These are phyloP conservation scores for Aspergillus baeticus DNA, from an alignment of 495 filamentous ascomycete species.

Conservation along the genomic window DNA sequence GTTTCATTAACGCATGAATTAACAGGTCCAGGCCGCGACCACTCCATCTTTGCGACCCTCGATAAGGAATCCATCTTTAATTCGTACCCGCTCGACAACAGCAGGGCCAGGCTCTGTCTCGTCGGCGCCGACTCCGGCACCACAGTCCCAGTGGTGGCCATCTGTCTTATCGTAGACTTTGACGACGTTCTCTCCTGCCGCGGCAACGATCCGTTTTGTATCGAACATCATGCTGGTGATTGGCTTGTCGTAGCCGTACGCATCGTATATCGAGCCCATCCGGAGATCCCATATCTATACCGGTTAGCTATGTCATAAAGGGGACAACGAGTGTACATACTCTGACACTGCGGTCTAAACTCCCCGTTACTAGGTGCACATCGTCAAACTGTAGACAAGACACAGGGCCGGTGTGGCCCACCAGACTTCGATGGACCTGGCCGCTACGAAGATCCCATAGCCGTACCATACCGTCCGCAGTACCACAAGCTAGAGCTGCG, in stretches of 20 bases:
- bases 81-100: constrained; percentile 81
- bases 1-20: constrained; percentile 14
- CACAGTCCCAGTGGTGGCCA: constrained; percentile 95
- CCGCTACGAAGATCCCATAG: constrained; percentile 97
- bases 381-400: constrained; percentile 97
- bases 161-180: constrained; percentile 99
- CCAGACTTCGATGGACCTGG: constrained; percentile 92
- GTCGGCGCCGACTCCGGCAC: constrained; percentile 67
- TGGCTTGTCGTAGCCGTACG: constrained; percentile 90
- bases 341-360: constrained; percentile 87
- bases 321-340: constrained; percentile 52
- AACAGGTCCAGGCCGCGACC: constrained; percentile 92
- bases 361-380: constrained; percentile 90
- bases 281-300: constrained; percentile 96
- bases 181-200: constrained; percentile 86
- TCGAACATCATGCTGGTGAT: constrained; percentile 99
- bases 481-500: constrained; percentile 95
- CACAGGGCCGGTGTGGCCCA: constrained; percentile 94
- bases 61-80: constrained; percentile 91
- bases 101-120: constrained; percentile 60
- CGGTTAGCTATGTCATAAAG: background rate
- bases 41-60: constrained; percentile 88
- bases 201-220: constrained; percentile 81
- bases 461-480: constrained; percentile 95
- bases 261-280: constrained; percentile 93